Base-by-base conservation (phyloP, 1,139 yeast species). In the Williopsis jadinii region DNA sequence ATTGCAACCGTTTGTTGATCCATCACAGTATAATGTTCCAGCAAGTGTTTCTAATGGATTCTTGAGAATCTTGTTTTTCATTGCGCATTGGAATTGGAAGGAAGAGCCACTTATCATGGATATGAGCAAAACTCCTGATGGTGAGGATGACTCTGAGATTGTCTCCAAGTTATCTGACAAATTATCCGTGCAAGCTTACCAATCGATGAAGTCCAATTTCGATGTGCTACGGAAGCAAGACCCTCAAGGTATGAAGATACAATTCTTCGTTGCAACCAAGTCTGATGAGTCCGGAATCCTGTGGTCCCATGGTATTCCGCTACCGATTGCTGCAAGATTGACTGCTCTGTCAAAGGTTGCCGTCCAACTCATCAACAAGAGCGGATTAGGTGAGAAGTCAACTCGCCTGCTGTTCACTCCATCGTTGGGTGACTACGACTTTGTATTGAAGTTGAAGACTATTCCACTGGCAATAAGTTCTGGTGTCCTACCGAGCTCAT, bases 31-130 rank as follows among this genome's bases (percentile, higher is more conserved):
- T 61, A 71, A 78, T 1, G 72, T 78, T 3, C 97, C 98, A 3
- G 76, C 83, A 38, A 80, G 94, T 36, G 79, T 83, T 9, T 81
- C 77, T 49, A 73, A 82, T 45, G 98, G 96, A 11, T 87, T 92
- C 56, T 68, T 85, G 46, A 81, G 94, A 46, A 73, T 82, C 15
- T 62, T 94, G 35, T 71, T 75, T 40, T 85, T 83, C 55, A 63
- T 92, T 36, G 74, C 95, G 12, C 65, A 66, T 34, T 94, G 98
- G 98, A 90, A 92, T 60, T 92, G 98, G 98, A 81, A 77, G 54
- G 95, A 84, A 49, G 88, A 82, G 38, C 84, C 95, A 2, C 64
- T 92, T 48, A 74, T 90, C 42, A 66, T 92, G 50, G 96, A 90
- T 56, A 67, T 86, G 51, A 71, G 75, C 13, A 80, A 77, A 43